Percentiles rank a stretch among this genome's conserved stretches.
Conservation (phyloP, 352 stramenopile genomes). For the Phytopythium vexans region DNA sequence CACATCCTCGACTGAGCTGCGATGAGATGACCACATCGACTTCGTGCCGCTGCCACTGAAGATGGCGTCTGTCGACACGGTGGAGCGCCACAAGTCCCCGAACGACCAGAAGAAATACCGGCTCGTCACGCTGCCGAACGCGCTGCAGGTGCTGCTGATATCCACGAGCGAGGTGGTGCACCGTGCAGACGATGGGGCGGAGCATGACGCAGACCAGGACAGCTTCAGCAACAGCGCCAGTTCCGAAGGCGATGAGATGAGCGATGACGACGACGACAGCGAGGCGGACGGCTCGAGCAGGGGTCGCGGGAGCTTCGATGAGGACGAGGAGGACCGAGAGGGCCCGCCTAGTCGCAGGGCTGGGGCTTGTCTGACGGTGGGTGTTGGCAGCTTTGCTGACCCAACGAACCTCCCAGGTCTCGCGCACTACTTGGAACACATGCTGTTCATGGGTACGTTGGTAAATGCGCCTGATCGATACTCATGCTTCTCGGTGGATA, state of each 20-base stretch:
- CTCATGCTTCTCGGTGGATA: not conserved
- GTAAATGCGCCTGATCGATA: not conserved
- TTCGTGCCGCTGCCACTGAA: conserved; percentile 4
- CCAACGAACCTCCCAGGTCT: conserved; percentile 68
- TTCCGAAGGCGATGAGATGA: conserved; percentile 21
- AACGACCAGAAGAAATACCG: conserved; percentile 87
- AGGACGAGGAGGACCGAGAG: conserved; percentile 29
- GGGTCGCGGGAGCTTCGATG: conserved; percentile 29
- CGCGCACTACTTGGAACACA: conserved; percentile 94
- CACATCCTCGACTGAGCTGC: not conserved
- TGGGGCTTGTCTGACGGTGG: conserved; percentile 64
- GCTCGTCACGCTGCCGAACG: conserved; percentile 75
- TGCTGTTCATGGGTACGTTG: conserved; percentile 93
- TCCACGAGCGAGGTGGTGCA: conserved; percentile 43
- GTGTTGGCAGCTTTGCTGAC: conserved; percentile 72
- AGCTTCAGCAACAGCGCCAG: conserved; percentile 22
- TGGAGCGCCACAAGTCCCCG: conserved; percentile 65
- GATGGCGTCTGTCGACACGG: conserved; percentile 20
- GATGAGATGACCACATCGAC: not conserved
- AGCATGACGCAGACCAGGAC: conserved; percentile 11
- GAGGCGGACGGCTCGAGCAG: conserved; percentile 19
- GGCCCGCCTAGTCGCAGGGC: conserved; percentile 30
- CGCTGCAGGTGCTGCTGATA: conserved; percentile 75
- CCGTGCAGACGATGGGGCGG: conserved; percentile 24
- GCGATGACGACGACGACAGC: conserved; percentile 22